Evolutionary conservation across 129 eudicot genomes (phyloP), one percentile per base, ranked within the genome.

Genomic region (Helichrysum umbraculigerum): DNA sequence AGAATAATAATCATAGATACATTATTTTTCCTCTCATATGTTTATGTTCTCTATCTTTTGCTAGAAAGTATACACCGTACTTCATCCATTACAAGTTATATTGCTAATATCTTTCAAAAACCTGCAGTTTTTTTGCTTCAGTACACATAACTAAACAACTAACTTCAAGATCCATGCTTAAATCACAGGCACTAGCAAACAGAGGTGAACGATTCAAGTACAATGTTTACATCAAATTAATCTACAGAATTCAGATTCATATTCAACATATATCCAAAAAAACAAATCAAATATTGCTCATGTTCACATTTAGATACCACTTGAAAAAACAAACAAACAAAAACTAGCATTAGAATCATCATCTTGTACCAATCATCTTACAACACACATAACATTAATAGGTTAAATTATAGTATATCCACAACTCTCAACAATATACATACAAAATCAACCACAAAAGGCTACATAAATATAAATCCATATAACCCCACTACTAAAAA

Each of bases 281-380:
- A 22, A 6, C 22, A 7, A 68, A 39, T 32, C 39, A 42, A 22
- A 25, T 5, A 16, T 34, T n/a, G 37, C 22, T 6, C 52, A 8
- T 66, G 28, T 41, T 0, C 56, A 59, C 44, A 41, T 73, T 22
- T 60, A 33, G 32, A 42, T 11, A 44, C 52, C n/a, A n/a, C n/a
- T n/a, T 12, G 14, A 19, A 25, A 59, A 14, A 57, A 15, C 35
- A 14, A 56, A 54, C 66, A 54, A 57, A 56, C 47, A 33, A 33
- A 72, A n/a, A 54, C 9, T 70, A 51, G 75, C 63, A 70, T 50
- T 60, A 30, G 11, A 12, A 12, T 44, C 16, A 69, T 11, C 59
- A 71, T 71, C 75, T 50, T 25, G 63, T 21, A 20, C 6, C 65
- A 21, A 72, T 74, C 69, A 74, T 41, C 57, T 14, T 54, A 56